Evolutionary conservation across 164 flowering plant genomes (phyloP).

Genomic region (Malania oleifera): DNA sequence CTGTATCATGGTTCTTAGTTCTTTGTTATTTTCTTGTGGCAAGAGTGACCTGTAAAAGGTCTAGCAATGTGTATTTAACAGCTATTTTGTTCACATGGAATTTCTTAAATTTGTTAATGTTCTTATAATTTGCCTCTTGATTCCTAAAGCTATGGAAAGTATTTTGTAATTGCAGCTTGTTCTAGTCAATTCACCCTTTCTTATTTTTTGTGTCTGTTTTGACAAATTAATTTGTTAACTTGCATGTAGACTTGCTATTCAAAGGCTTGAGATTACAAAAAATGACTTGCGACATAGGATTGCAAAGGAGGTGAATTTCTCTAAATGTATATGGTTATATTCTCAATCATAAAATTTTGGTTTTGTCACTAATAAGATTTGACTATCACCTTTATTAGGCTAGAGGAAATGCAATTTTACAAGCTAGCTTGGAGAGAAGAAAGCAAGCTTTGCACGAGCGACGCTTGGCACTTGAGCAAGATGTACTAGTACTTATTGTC

Average conservation of each 20-base stretch:
- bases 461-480: slow-evolving; percentile 98
- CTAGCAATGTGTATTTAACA: too few relatives aligned
- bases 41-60: too few relatives aligned
- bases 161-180: too few relatives aligned
- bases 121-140: too few relatives aligned
- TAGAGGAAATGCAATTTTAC: slow-evolving; percentile 91
- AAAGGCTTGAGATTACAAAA: slow-evolving; percentile 88
- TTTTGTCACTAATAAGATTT: slow-evolving; percentile 13
- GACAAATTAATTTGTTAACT: slow-evolving; percentile 10
- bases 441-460: slow-evolving; percentile 99
- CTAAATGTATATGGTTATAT: slow-evolving; percentile 2
- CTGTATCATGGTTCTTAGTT: too few relatives aligned
- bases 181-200: background rate
- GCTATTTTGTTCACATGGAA: too few relatives aligned
- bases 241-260: slow-evolving; percentile 82
- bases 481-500: slow-evolving; percentile 48
- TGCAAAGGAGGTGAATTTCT: slow-evolving; percentile 77
- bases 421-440: slow-evolving; percentile 97
- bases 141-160: too few relatives aligned
- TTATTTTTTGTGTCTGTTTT: background rate
- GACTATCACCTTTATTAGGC: slow-evolving; percentile 45
- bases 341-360: background rate
- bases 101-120: too few relatives aligned
- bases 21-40: too few relatives aligned
- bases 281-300: slow-evolving; percentile 91